Conservation (phyloP, 441 rosid species). For the Metrosideros polymorpha region DNA sequence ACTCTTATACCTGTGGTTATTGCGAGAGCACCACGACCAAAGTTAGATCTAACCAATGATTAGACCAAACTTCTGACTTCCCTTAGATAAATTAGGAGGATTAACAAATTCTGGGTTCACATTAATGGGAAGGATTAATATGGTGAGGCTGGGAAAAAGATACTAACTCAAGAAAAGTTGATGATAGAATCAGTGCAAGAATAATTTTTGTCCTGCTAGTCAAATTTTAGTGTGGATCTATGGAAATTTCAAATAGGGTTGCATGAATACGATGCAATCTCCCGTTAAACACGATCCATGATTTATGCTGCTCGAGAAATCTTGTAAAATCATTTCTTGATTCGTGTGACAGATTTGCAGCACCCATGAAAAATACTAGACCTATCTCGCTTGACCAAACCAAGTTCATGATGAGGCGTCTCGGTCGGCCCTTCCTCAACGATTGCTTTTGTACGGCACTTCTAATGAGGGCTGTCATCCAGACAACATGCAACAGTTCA, state of each 20-base stretch:
- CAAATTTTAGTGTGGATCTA: neutral
- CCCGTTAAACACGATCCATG: neutral
- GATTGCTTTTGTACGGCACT: neutral
- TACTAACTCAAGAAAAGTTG: neutral
- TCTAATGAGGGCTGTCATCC: neutral
- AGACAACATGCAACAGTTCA: neutral
- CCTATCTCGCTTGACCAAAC: neutral
- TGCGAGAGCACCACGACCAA: neutral
- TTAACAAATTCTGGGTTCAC: neutral
- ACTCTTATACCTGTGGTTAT: neutral
- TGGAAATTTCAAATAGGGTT: neutral
- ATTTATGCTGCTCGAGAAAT: neutral
- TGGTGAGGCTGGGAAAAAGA: neutral
- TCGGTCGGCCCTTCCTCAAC: neutral
- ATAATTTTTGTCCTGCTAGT: neutral
- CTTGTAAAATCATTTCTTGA: neutral
- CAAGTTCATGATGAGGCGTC: neutral
- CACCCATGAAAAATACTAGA: neutral
- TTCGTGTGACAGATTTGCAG: neutral
- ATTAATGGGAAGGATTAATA: neutral
- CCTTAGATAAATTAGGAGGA: neutral
- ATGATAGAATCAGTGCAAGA: neutral
- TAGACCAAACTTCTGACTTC: neutral
- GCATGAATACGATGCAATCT: neutral
- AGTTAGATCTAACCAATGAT: neutral